Evolutionary conservation across 2,329 filamentous ascomycete species (phyloP), one percentile per base, ranked within the genome.

Genomic region (Venturiaceae sp.): DNA sequence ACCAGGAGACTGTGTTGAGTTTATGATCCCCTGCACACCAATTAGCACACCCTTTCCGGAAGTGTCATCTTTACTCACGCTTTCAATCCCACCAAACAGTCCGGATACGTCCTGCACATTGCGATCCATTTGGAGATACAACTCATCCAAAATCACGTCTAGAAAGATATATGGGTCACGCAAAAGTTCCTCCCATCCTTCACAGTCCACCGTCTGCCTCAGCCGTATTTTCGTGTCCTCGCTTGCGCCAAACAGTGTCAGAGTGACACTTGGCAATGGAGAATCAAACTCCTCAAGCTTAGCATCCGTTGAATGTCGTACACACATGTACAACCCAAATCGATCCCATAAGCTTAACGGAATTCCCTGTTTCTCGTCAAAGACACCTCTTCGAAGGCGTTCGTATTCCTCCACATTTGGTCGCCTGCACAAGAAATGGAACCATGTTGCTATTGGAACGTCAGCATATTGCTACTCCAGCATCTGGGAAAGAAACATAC

Each of bases 131-230:
- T 66, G 36, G 21, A 62, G 66, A 52, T 65, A 69, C 58, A 72
- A 63, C 14, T 68, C 65, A 4, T 70, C 67, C 2, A 72, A 56
- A 2, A 70, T 64, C 2, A 71, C 59, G 14, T 66, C 64, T 5
- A 72, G 63, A 7, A 72, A 60, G 2, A 66, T 39, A 44, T 69
- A 71, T 1, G 70, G 70, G 57, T 72, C 67, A 1, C 65, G 32
- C 3, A 68, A 26, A 1, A 68, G 37, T 16, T 69, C 67, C 5
- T 64, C 56, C 50, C 59, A 64, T 60, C 5, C 58, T 62, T 23
- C 61, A 58, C 41, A 33, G 50, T 37, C 57, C 26, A 21, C 16
- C n/a, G 68, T 23, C n/a, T 58, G 56, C 23, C 60, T 60, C 30
- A 69, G 61, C 1, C 64, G 61, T 21, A 62, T 50, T 13, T 61